phyloP scores from a whole-genome alignment of 148 eudicot species.

The Fagopyrum homotropicum region DNA sequence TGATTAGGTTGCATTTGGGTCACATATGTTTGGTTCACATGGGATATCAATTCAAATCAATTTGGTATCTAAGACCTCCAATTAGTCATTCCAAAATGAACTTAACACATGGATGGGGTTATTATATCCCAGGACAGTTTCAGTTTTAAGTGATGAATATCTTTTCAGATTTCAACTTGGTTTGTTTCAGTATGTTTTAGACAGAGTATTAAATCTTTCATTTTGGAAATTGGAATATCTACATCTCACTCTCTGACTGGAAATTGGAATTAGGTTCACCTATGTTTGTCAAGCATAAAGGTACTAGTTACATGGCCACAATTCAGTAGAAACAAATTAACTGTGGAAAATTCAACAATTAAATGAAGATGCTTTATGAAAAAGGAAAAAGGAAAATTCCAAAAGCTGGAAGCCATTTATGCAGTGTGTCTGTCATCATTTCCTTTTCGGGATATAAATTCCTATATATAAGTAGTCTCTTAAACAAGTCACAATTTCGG shows the following conservation, averaged over 20 bases:
- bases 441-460: not conserved
- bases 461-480: not conserved
- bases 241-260: not conserved
- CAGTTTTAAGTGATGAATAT: not conserved
- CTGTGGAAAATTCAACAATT: not conserved
- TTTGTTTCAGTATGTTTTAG: not conserved
- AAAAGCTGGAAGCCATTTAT: slow-evolving; percentile 4
- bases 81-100: too few species aligned
- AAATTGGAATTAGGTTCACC: not conserved
- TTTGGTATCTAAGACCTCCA: not conserved
- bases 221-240: not conserved
- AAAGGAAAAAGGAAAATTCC: not conserved
- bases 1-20: not conserved
- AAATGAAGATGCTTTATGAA: slow-evolving; percentile 5
- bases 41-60: not conserved
- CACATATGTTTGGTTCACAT: not conserved
- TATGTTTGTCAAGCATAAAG: slow-evolving; percentile 4
- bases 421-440: not conserved
- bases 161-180: not conserved
- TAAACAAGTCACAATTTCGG: not conserved
- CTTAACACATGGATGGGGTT: not conserved
- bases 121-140: too few species aligned
- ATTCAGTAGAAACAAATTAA: not conserved
- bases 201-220: not conserved
- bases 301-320: not conserved